Conservation (phyloP, 257 asterid species). For the Apocynum venetum region DNA sequence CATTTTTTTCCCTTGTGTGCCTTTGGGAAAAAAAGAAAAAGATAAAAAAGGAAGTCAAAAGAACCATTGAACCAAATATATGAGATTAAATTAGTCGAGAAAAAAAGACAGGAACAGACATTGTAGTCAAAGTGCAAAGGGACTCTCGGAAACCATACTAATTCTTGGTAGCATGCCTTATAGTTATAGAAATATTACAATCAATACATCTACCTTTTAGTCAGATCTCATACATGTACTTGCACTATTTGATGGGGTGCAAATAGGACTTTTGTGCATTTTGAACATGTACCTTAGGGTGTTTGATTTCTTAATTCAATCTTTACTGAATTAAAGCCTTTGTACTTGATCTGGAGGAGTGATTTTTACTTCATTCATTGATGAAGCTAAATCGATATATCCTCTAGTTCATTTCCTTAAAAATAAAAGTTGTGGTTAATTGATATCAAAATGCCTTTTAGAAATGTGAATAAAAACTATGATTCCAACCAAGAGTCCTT, state of each 20-base stretch:
- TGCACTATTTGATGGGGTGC: background rate
- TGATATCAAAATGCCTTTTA: no score
- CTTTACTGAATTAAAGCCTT: no score
- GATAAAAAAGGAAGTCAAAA: no score
- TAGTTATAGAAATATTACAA: background rate
- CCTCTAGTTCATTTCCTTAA: no score
- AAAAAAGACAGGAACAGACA: background rate
- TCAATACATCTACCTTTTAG: background rate
- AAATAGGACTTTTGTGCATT: background rate
- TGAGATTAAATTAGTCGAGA: background rate
- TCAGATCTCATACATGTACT: background rate
- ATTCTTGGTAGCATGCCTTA: background rate
- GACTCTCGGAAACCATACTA: no score
- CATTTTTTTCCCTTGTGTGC: background rate
- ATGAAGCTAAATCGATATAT: no score
- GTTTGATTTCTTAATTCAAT: no score
- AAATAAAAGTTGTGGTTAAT: no score
- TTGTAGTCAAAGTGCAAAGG: background rate
- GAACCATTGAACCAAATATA: background rate
- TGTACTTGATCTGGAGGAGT: no score
- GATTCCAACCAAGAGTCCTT: no score
- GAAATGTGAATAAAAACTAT: no score
- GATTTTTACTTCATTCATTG: no score
- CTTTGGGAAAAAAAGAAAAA: background rate
- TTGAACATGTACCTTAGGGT: background rate